A percentile compares a stretch with the other conserved stretches of the same genome.
Conservation (phyloP, 176 grass and related monocot species). For the Zoysia pacifica region DNA sequence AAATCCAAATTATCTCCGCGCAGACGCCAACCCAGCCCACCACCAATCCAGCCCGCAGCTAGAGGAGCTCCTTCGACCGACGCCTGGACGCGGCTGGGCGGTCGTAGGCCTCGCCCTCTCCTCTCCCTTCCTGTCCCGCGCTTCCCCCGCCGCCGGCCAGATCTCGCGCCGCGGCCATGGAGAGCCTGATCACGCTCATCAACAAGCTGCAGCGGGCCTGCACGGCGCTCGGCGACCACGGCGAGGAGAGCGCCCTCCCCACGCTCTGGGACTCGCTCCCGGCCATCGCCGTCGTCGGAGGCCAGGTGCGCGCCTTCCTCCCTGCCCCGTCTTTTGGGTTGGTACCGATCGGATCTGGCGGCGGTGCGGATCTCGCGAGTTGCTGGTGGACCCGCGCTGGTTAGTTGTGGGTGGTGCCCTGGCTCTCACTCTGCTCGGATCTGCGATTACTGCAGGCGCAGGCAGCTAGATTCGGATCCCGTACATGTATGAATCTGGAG, state of each 20-base stretch:
- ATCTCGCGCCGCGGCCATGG: conserved; percentile 51
- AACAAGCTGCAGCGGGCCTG: conserved; percentile 95
- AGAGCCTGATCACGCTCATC: conserved; percentile 81
- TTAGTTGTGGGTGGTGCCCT: conserved; percentile 3
- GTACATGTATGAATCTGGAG: conserved; percentile 19
- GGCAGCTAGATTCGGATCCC: conserved; percentile 4
- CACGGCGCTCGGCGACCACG: conserved; percentile 90
- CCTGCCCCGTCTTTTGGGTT: neutral
- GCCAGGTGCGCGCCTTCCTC: conserved; percentile 55
- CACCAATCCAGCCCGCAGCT: conserved; percentile 12
- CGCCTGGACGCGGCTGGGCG: conserved; percentile 37
- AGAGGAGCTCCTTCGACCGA: conserved; percentile 35
- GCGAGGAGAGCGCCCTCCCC: conserved; percentile 83
- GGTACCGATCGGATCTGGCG: conserved; percentile 41
- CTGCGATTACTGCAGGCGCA: conserved; percentile 11
- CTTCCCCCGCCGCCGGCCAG: neutral
- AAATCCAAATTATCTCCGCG: conserved; percentile 41
- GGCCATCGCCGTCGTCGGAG: conserved; percentile 85
- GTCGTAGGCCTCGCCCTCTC: conserved; percentile 32
- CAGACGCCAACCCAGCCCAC: conserved; percentile 16
- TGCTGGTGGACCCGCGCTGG: neutral
- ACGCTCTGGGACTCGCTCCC: conserved; percentile 95
- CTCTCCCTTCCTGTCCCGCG: neutral
- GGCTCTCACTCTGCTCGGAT: conserved; percentile 29
- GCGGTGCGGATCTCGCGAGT: conserved; percentile 35